Evolutionary conservation across 106 monocot genomes (phyloP), one percentile per base, ranked within the genome.

Genomic region (Phalaenopsis aphrodite): DNA sequence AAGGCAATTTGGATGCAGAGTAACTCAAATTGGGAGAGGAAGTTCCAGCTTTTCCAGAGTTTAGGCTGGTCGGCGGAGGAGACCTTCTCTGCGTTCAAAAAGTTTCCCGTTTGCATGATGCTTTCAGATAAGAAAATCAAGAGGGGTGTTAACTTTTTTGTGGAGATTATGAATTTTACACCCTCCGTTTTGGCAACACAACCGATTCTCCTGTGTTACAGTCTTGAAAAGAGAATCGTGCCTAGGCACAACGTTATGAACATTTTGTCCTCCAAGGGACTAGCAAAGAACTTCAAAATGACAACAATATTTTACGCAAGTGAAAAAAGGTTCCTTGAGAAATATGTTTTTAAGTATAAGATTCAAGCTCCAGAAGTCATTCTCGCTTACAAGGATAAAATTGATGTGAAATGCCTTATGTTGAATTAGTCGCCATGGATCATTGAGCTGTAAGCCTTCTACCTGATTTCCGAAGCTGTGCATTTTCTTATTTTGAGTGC

Each of bases 151-250:
- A 68, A 81, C 30, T 89, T 92, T 55, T 76, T 80, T n/a, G 48
- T 57, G 37, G 74, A 79, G 3, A 77, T 82, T 77, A 57, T 88
- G 8, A 37, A 76, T 12, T 81, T 79, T 82, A 67, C 41, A 3
- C 76, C 78, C 3, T 16, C 72, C 0, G 78, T 68, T 41, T 5
- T 88, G 18, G 19, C 79, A 5, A 10, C 12, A 14, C 24, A 49
- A 16, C 89, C 92, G 4, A 41, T 24, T 11, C 18, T 86, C 30
- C 39, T 92, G 5, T 78, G 72, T 11, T 41, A 67, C 6, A 83
- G 87, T 38, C 67, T 88, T 36, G 87, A 92, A 77, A 86, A 82
- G 84, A 85, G 78, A 21, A 83, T 92, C 8, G 12, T 92, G 30
- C 92, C 92, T 2, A 75, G 92, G 78, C 87, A 55, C 42, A 19